Evolutionary conservation across 2,329 filamentous ascomycete genomes (phyloP), one percentile per base, ranked within the genome.

Genomic region (Nigrospora osmanthi): DNA sequence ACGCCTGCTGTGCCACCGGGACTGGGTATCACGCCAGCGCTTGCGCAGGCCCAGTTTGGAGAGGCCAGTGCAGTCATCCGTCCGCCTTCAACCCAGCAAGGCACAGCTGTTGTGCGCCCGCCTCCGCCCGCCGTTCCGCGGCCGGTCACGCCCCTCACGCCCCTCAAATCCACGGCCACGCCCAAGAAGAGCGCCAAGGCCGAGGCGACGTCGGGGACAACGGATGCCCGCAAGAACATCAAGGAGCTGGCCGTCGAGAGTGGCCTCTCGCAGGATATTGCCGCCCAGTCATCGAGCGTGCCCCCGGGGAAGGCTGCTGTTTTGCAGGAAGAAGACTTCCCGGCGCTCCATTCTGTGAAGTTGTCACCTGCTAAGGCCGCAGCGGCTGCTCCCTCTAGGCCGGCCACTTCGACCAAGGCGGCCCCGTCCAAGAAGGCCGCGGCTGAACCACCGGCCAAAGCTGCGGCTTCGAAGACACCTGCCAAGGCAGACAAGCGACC

Each of bases 321-420:
- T 30, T 59, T 81, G 38, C 72, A 80, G 47, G 76, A 81, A 19
- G 78, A 83, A 52, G 80, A 84, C 52, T 84, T 83, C 52, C 81
- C 81, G 11, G 73, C 78, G 3, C 63, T 83, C 6, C 69, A 75
- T 48, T 65, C 73, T 11, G 62, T 68, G 17, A 73, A 69, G 48
- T 47, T 57, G 10, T 64, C 68, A 17, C 51, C 62, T 2, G 54
- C 59, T 32, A 58, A 59, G 38, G 43, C 59, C 35, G 57, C 62
- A 3, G 60, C 63, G 0, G 59, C 58, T 1, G 49, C 63, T 16
- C 54, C 65, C 3, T 56, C 67, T 1, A 68, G 58, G 41, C 33
- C 48, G 12, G 39, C 36, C 16, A 16, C 32, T 38, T 38, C 40
- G 6, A 15, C 41, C 30, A 46, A 44, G 43, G 10, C 47, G n/a